Percentiles rank a stretch among this genome's conserved stretches.
Conservation (phyloP, 306 rosid genomes). For the Rosa multiflora region DNA sequence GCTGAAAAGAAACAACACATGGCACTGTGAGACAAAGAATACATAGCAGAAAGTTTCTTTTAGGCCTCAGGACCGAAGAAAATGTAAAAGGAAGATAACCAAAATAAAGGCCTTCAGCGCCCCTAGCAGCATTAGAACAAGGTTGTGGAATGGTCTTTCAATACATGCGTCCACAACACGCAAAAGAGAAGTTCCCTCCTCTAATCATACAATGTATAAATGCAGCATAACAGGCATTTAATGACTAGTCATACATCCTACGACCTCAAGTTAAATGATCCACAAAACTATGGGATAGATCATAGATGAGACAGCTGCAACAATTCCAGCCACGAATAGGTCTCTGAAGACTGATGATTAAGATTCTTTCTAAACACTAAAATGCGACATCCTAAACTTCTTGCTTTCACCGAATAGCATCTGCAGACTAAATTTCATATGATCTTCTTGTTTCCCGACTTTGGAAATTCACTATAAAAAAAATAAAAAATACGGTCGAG, state of each 20-base stretch:
- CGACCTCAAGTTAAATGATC: background rate
- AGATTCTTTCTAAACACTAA: background rate
- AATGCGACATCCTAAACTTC: background rate
- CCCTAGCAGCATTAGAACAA: background rate
- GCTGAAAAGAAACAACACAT: conserved; percentile 50
- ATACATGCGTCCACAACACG: background rate
- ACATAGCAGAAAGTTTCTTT: background rate
- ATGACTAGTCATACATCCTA: background rate
- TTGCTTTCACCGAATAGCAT: background rate
- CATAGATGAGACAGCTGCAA: background rate
- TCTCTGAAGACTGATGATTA: background rate
- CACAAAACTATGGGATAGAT: background rate
- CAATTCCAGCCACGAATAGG: background rate
- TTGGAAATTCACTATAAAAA: too few relatives aligned
- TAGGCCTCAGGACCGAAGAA: too few relatives aligned
- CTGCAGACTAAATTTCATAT: background rate
- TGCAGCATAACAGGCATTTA: background rate
- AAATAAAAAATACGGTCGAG: background rate
- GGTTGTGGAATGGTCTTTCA: background rate
- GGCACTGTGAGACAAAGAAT: conserved; percentile 2
- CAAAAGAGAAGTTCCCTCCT: background rate
- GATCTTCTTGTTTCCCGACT: background rate
- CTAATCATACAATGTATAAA: background rate
- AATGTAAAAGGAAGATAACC: background rate
- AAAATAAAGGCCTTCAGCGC: background rate